phyloP scores from a whole-genome alignment of 164 flowering plant species.

The Aristolochia californica region DNA sequence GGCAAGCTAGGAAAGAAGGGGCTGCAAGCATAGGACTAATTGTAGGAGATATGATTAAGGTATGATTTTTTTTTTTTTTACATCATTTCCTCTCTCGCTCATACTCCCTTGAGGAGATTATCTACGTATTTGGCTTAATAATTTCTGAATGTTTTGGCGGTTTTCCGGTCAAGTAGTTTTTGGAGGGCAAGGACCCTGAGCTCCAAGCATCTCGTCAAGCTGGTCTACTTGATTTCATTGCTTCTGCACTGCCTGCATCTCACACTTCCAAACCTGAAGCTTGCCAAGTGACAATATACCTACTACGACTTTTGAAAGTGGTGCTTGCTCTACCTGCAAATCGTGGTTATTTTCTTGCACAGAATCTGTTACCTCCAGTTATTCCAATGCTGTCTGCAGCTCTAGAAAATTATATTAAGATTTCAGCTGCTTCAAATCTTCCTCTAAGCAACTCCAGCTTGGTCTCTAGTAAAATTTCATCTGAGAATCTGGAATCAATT shows the following conservation, averaged over 20 bases:
- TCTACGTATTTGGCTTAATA: not conserved
- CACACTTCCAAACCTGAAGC: conserved; percentile 92
- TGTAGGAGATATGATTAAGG: conserved; percentile 86
- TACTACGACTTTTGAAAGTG: conserved; percentile 64
- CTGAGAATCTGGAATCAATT: conserved; percentile 58
- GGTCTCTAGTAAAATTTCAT: conserved; percentile 35
- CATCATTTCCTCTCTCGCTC: not conserved
- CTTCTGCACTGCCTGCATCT: conserved; percentile 90
- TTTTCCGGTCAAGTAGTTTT: conserved; percentile 26
- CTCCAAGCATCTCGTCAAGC: conserved; percentile 88
- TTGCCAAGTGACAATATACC: conserved; percentile 68
- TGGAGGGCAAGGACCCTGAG: conserved; percentile 86
- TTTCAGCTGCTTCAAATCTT: conserved; percentile 58
- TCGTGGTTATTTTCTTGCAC: conserved; percentile 77
- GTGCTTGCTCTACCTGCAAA: conserved; percentile 56
- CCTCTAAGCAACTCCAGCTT: conserved; percentile 26
- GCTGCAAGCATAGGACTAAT: conserved; percentile 79
- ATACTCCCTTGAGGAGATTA: not conserved
- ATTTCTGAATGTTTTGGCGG: not conserved
- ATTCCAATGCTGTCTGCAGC: conserved; percentile 89
- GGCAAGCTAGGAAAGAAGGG: conserved; percentile 97
- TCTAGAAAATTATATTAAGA: conserved; percentile 84
- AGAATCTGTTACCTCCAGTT: conserved; percentile 82
- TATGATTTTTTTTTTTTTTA: conserved; percentile 15
- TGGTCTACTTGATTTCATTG: conserved; percentile 86